A percentile compares a stretch with the other conserved stretches of the same genome.
phyloP scores from a whole-genome alignment of 2,329 filamentous ascomycete genomes.

The Paracoccidioides lutzii region DNA sequence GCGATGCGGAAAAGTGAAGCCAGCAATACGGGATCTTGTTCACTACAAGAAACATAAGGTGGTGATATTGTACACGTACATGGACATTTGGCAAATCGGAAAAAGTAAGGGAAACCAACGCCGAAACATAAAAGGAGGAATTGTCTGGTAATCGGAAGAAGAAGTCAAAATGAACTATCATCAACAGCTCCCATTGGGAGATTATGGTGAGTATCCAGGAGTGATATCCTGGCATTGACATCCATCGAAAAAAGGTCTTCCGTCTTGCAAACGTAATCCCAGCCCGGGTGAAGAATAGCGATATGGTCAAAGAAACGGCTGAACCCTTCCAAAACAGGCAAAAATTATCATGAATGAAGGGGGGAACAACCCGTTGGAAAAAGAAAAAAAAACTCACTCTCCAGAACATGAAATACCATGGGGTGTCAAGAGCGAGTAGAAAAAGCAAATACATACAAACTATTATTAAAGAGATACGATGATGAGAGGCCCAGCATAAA shows the following conservation, averaged over 20 bases:
- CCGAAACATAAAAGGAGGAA: background rate
- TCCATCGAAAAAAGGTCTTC: background rate
- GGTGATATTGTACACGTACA: background rate
- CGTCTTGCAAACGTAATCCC: background rate
- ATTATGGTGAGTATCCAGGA: background rate
- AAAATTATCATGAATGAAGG: background rate
- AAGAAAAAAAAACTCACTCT: background rate
- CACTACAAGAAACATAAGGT: too few relatives aligned
- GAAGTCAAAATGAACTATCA: background rate
- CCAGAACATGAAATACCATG: background rate
- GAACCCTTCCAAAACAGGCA: background rate
- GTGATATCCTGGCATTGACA: background rate
- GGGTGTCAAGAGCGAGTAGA: background rate
- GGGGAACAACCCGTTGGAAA: background rate
- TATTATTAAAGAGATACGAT: background rate
- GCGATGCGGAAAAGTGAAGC: too few relatives aligned
- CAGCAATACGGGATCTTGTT: too few relatives aligned
- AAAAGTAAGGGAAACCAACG: too few relatives aligned
- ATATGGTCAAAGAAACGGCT: background rate
- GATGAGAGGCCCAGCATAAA: too few relatives aligned
- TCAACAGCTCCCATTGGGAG: background rate
- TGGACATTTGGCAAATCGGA: too few relatives aligned
- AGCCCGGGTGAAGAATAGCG: background rate
- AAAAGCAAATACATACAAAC: background rate
- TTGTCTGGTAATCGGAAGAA: background rate